phyloP scores from a whole-genome alignment of 768 basidiomycete genomes.

The Mycena chlorophos region DNA sequence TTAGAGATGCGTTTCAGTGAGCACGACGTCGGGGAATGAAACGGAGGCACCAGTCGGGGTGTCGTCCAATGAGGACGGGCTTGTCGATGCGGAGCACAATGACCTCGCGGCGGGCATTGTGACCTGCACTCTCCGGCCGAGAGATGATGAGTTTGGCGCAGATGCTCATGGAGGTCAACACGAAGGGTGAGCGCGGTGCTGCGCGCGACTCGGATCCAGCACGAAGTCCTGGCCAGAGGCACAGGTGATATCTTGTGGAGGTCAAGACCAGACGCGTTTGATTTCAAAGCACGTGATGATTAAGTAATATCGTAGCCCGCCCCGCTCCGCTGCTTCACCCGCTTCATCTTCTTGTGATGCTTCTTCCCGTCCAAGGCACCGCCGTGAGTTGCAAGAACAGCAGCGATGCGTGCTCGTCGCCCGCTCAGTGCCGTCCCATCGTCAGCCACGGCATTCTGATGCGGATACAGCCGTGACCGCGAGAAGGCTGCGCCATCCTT shows the following conservation, averaged over 20 bases:
- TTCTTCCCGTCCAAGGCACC: slow-evolving; percentile 49
- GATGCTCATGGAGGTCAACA: too few species aligned
- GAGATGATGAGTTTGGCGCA: neutral
- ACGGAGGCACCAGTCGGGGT: neutral
- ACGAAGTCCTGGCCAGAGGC: too few species aligned
- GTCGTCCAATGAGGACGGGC: neutral
- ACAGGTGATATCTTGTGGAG: too few species aligned
- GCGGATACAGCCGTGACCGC: slow-evolving; percentile 70
- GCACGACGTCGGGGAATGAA: neutral
- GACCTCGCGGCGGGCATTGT: neutral
- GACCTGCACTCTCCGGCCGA: neutral
- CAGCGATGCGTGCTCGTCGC: slow-evolving; percentile 42
- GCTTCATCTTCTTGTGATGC: slow-evolving; percentile 81
- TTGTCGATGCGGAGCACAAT: neutral
- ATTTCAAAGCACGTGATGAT: too few species aligned
- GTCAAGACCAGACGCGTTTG: too few species aligned
- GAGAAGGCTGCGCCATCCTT: slow-evolving; percentile 61
- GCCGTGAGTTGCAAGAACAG: slow-evolving; percentile 43
- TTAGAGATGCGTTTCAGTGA: neutral
- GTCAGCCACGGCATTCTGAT: slow-evolving; percentile 77
- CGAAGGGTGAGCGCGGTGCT: too few species aligned
- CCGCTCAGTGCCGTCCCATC: slow-evolving; percentile 68
- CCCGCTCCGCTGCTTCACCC: slow-evolving; percentile 88
- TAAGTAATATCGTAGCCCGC: slow-evolving; percentile 74
- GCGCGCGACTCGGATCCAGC: too few species aligned